Evolutionary conservation across 2,329 filamentous ascomycete genomes (phyloP).

Genomic region (Penicillium hesseltinei): DNA sequence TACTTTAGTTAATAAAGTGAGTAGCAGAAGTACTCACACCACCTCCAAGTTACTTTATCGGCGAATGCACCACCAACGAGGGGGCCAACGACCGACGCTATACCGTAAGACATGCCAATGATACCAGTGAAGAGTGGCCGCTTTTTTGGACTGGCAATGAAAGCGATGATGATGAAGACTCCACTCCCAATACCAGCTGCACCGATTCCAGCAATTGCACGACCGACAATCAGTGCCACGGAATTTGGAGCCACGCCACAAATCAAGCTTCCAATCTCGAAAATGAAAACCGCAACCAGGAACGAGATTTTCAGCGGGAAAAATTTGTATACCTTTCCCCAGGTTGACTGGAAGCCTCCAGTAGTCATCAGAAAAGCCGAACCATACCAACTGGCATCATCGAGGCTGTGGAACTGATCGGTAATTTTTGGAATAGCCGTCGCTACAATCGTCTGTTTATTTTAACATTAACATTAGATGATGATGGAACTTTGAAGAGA

Average conservation of each 20-base stretch:
- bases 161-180: slow-evolving; percentile 27
- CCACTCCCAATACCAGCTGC: slow-evolving; percentile 35
- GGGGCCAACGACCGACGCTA: slow-evolving; percentile 50
- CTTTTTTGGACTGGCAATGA: slow-evolving; percentile 5
- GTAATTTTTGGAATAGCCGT: slow-evolving; percentile 10
- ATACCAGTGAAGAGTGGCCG: slow-evolving; percentile 38
- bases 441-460: neutral
- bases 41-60: neutral
- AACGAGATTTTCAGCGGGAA: slow-evolving; percentile 36
- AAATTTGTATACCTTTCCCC: slow-evolving; percentile 34
- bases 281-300: slow-evolving; percentile 39
- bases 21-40: neutral
- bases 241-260: slow-evolving; percentile 39
- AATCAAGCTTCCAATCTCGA: slow-evolving; percentile 45
- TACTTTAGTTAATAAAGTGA: neutral
- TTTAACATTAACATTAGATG: neutral
- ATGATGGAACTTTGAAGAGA: neutral
- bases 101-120: slow-evolving; percentile 51
- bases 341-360: slow-evolving; percentile 32
- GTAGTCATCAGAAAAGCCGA: slow-evolving; percentile 38
- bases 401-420: slow-evolving; percentile 26
- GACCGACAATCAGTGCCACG: slow-evolving; percentile 40
- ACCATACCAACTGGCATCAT: slow-evolving; percentile 39
- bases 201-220: slow-evolving; percentile 40
- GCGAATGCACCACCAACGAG: slow-evolving; percentile 40